A percentile compares a stretch with the other conserved stretches of the same genome.
These are phyloP conservation scores for Dryadomyces quercivorus DNA, from an alignment of 2,329 filamentous ascomycete species.

Conservation along the genomic window DNA sequence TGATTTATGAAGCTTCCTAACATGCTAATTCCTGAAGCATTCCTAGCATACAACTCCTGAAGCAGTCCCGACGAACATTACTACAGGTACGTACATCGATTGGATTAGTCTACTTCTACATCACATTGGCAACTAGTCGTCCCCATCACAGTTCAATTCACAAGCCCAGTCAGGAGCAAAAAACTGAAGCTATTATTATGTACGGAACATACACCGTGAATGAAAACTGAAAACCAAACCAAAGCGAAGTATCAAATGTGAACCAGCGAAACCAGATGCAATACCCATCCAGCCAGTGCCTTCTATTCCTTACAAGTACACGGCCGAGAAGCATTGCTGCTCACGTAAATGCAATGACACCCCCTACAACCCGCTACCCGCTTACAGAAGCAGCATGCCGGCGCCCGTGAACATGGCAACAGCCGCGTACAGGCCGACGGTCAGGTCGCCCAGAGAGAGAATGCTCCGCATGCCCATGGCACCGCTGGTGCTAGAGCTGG, in stretches of 20 bases:
- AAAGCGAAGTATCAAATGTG: neutral
- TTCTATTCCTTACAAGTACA: neutral
- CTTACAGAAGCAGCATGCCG: conserved; percentile 41
- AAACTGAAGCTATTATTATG: neutral
- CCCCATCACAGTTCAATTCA: no score
- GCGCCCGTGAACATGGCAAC: conserved; percentile 41
- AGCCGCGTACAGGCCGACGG: conserved; percentile 36
- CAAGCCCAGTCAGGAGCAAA: neutral
- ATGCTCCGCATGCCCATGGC: conserved; percentile 24
- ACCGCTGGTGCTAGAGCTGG: conserved; percentile 23
- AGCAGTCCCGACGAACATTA: no score
- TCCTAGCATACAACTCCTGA: no score
- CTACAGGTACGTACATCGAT: no score
- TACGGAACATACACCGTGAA: neutral
- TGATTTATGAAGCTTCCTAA: no score
- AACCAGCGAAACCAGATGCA: neutral
- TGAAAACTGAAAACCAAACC: conserved; percentile 1
- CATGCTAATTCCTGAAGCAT: no score
- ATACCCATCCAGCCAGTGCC: neutral
- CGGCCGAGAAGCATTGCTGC: neutral
- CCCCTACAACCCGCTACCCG: no score
- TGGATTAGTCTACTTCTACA: no score
- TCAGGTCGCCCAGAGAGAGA: conserved; percentile 34
- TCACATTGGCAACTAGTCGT: no score
- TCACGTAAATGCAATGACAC: neutral